Conservation (phyloP, 208 protist genomes). For the Blastocrithidia nonstop region DNA sequence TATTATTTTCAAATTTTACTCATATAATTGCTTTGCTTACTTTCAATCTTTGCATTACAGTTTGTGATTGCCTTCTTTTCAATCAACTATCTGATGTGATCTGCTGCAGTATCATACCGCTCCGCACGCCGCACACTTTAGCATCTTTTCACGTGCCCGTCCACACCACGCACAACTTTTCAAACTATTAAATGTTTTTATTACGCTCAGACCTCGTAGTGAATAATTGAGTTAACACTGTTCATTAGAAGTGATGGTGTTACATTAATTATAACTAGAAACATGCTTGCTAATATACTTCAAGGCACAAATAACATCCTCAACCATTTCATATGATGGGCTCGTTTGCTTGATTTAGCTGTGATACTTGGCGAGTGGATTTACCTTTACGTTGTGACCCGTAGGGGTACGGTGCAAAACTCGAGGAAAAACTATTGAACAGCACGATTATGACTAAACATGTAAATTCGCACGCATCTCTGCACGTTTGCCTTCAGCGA, state of each 20-base stretch:
- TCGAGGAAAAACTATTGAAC: slow-evolving; percentile 34
- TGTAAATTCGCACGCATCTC: background rate
- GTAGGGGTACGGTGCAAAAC: slow-evolving; percentile 42
- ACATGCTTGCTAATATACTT: slow-evolving; percentile 21
- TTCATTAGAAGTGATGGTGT: no score
- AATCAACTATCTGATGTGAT: slow-evolving; percentile 57
- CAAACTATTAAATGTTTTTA: no score
- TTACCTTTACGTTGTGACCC: slow-evolving; percentile 24
- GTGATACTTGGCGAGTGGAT: slow-evolving; percentile 29
- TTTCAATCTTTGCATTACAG: slow-evolving; percentile 37
- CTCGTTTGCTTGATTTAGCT: slow-evolving; percentile 15
- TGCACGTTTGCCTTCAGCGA: no score
- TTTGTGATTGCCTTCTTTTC: slow-evolving; percentile 41
- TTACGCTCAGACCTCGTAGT: no score
- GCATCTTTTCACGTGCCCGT: slow-evolving; percentile 31
- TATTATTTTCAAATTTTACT: slow-evolving; percentile 8
- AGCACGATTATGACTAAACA: slow-evolving; percentile 36
- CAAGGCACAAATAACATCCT: slow-evolving; percentile 19
- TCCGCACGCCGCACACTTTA: slow-evolving; percentile 54
- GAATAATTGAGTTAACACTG: no score
- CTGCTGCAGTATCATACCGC: slow-evolving; percentile 63
- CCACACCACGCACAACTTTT: slow-evolving; percentile 47
- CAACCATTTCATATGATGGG: slow-evolving; percentile 17
- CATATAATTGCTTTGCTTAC: slow-evolving; percentile 20
- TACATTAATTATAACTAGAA: slow-evolving; percentile 5